Evolutionary conservation across 768 basidiomycete species (phyloP), one percentile per base, ranked within the genome.

Genomic region (Tylopilus plumbeoviolaceoides): DNA sequence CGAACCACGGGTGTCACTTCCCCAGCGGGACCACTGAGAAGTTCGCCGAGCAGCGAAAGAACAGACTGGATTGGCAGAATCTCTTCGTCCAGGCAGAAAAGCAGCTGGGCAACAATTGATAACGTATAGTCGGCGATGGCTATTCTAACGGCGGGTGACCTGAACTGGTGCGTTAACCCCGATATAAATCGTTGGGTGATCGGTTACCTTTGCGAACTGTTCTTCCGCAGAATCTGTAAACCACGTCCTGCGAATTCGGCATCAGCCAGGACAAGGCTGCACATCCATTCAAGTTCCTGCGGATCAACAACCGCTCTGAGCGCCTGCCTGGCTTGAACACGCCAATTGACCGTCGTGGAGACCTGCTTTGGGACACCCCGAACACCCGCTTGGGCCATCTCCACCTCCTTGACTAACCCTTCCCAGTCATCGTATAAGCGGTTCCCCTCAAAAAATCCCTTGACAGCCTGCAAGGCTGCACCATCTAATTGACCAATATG

Each of bases 241-340:
- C 77, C 76, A 30, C 75, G 73, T 30, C 64, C 53, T 20, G 73
- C 71, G 43, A 78, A 79, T n/a, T 76, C 65, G 6, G 64, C 59
- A 36, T 80, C 75, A 2, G 72, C 58, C 18, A 77, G 60, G 9
- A 62, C 65, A 40, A 73, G 71, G 44, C 82, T 78, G 23, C 79
- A 79, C 75, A 79, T 81, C 84, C 82, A 85, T 12, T 70, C 60
- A 7, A 80, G 59, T 2, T 73, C 63, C 51, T 78, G 74, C 18
- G 78, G 76, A 50, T 71, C 59, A 18, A 81, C 69, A 39, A 85
- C 70, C 2, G 70, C 65, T 20, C 75, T 60, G 10, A 73, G 57
- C 23, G 56, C 54, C 60, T 66, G 25, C 73, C 61, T 36, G 57
- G 63, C 62, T 66, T 44, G 51, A 35, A 41, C 35, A 25, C 67